Evolutionary conservation across 2,329 filamentous ascomycete species (phyloP), one percentile per base, ranked within the genome.

Genomic region (Proliferodiscus dingleyae): DNA sequence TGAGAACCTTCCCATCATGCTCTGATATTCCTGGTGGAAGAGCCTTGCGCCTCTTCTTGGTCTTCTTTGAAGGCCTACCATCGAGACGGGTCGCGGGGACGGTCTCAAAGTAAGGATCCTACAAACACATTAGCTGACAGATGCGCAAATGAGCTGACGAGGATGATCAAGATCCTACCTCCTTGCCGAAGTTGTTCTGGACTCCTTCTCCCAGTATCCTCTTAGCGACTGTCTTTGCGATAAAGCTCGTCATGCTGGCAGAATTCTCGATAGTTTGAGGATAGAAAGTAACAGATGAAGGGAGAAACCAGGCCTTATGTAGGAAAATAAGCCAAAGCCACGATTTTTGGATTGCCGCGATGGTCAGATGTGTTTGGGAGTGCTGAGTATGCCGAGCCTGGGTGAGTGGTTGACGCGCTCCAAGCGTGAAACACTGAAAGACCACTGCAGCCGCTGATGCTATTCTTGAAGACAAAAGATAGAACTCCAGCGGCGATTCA

Each of bases 31-130:
- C 91, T 21, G 80, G 78, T 0, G 90, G 90, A 28, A 90, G 72
- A 18, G 88, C 86, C 69, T 94, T 95, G 70, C 86, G 88, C 63
- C 84, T 79, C 67, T 87, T 95, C 72, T 89, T 91, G 46, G 77
- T 74, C 64, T 89, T 94, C 59, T 80, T 81, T 3, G 65, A 76
- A 21, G 82, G 80, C 43, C 73, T 78, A 48, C 81, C 81, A 54
- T 81, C 70, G 33, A 86, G 71, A 52, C 81, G 77, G 7, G 85
- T 87, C 33, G 90, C 83, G 18, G 83, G 81, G 28, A 95, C 81
- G 56, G 81, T 75, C 65, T 95, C 88, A 60, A 90, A 95, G 70
- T 89, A 95, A 5, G 90, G 89, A 63, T 97, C 90, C 87, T 96
- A 16, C 32, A 34, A 59, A 10, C 33, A 33, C n/a, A n/a, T n/a